Conservation (phyloP, 1,284 basidiomycete genomes). For the Schizophyllum commune region DNA sequence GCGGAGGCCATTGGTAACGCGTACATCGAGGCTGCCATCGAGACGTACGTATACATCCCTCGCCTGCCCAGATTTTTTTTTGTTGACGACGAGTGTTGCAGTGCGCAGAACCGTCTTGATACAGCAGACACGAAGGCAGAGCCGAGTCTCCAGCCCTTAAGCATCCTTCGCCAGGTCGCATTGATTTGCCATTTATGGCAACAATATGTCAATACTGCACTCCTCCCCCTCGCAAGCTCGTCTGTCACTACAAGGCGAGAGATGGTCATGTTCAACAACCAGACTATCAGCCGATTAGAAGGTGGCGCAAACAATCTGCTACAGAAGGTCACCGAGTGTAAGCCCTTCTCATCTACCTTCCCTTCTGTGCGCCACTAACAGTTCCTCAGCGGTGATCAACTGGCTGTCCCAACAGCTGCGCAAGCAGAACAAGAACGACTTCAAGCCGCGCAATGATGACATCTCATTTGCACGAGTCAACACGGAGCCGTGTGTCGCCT, state of each 20-base stretch:
- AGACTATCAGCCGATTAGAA: conserved; percentile 84
- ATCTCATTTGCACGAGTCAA: conserved; percentile 90
- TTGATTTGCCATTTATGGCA: conserved; percentile 96
- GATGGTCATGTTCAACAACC: conserved; percentile 91
- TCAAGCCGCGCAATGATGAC: conserved; percentile 95
- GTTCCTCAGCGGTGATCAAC: conserved; percentile 47
- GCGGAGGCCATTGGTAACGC: conserved; percentile 81
- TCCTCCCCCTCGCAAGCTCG: conserved; percentile 82
- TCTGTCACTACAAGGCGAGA: conserved; percentile 88
- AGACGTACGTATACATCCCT: conserved; percentile 59
- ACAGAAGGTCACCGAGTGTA: conserved; percentile 82
- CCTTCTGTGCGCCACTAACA: conserved; percentile 2
- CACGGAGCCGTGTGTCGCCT: conserved; percentile 90
- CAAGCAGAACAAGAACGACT: conserved; percentile 96
- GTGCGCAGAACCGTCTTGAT: conserved; percentile 69
- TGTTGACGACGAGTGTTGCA: conserved; percentile 20
- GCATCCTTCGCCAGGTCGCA: conserved; percentile 72
- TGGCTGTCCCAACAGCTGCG: conserved; percentile 71
- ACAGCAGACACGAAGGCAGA: conserved; percentile 70
- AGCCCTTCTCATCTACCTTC: conserved; percentile 17
- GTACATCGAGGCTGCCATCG: conserved; percentile 88
- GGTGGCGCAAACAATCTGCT: conserved; percentile 78
- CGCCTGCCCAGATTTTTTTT: too few species aligned
- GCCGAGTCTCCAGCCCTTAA: conserved; percentile 69
- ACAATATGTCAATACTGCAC: conserved; percentile 87